Evolutionary conservation across 495 filamentous ascomycete genomes (phyloP), one percentile per base, ranked within the genome.

Genomic region (Daldinia bambusicola): DNA sequence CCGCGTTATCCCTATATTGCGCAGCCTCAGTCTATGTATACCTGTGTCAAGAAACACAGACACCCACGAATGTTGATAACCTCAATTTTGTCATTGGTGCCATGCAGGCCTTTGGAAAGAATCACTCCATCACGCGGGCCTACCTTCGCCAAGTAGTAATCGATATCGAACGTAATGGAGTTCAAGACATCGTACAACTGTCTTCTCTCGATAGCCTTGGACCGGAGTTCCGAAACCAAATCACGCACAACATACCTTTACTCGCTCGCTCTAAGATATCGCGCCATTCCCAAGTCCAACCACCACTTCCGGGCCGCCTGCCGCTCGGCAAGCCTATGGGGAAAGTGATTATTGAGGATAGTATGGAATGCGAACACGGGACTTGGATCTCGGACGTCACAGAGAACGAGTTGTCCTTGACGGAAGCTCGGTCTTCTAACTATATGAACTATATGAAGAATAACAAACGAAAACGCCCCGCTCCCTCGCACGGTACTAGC

Each of bases 1-100:
- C 79, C 9, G 77, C 81, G 0, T 63, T 84, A 0, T 80, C 83
- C 0, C 43, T 85, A 6, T 85, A 83, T 59, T 82, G 77, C 31
- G 81, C 82, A 12, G 77, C 80, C 4, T 74, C 79, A 1, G 81
- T 80, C 30, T 83, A 79, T 48, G 63, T 83, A 2, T 74, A 77
- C n/a, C 52, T 74, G n/a, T 75, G 73, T 13, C 61, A 67, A 51
- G 74, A 74, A 43, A 51, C 60, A 4, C 72, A 74, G 30, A 72
- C 77, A 8, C 76, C 73, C 30, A 77, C 77, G 14, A 62, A 74
- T 55, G 62, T 69, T 0, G 70, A 66, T 0, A 81, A 79, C 45
- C 78, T 85, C 16, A 78, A 84, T 51, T 80, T 79, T 43, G 58
- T 84, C 30, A 55, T 83, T 30, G 48, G 72, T 12, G 75, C 70